Evolutionary conservation across 73 alveolate genomes (phyloP).

Genomic region (Uronychia binucleata): DNA sequence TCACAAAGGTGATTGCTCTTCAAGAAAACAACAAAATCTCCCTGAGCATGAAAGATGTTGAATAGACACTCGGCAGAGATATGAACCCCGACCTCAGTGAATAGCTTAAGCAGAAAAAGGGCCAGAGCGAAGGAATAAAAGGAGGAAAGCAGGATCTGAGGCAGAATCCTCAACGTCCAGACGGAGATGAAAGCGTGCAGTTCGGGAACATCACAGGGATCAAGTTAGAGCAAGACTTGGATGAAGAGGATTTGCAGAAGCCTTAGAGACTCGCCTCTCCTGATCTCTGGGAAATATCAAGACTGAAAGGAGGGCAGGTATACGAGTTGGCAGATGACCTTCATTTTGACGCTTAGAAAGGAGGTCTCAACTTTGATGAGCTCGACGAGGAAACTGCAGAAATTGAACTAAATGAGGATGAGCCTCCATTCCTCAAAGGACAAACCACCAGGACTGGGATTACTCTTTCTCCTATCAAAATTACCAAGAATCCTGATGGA

Average conservation of each 20-base stretch:
- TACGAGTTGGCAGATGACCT: conserved; percentile 70
- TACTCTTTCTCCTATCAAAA: conserved; percentile 87
- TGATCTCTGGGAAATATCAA: conserved; percentile 95
- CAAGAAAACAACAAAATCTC: conserved; percentile 85
- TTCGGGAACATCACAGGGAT: conserved; percentile 96
- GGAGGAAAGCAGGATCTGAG: conserved; percentile 14
- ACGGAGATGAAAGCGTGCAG: conserved; percentile 39
- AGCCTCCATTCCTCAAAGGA: conserved; percentile 96
- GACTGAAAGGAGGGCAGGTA: conserved; percentile 85
- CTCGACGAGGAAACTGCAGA: conserved; percentile 88
- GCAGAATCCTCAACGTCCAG: conserved; percentile 32
- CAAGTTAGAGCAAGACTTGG: conserved; percentile 68
- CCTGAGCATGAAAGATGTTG: conserved; percentile 94
- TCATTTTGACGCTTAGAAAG: conserved; percentile 46
- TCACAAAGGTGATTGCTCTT: conserved; percentile 77
- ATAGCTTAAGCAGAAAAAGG: conserved; percentile 16
- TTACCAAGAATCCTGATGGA: conserved; percentile 95
- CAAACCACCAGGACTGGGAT: conserved; percentile 89
- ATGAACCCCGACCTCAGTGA: conserved; percentile 57
- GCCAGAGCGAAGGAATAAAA: conserved; percentile 22
- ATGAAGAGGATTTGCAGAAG: conserved; percentile 75
- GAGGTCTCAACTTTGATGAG: conserved; percentile 36
- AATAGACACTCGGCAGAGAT: conserved; percentile 91
- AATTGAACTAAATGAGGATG: conserved; percentile 95
- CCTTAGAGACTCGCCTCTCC: conserved; percentile 82